Conservation (phyloP, 345 rosid species). For the Camelina neglecta region DNA sequence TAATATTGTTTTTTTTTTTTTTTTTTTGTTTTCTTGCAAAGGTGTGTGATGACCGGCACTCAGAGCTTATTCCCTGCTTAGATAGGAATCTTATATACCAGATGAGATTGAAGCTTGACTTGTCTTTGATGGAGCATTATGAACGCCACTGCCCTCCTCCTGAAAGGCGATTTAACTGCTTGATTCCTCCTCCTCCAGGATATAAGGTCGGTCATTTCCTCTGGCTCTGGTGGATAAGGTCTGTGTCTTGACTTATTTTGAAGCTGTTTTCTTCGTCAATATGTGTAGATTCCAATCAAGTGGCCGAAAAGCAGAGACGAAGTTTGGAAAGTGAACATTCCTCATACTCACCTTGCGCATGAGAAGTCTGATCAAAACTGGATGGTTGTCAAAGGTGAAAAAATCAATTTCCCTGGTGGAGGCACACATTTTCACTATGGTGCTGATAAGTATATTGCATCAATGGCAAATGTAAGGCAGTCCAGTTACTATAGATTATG, state of each 20-base stretch:
- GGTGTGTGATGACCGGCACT: slow-evolving; percentile 96
- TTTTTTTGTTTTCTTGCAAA: slow-evolving; percentile 33
- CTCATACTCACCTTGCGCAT: slow-evolving; percentile 97
- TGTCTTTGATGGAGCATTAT: slow-evolving; percentile 97
- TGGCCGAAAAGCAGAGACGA: slow-evolving; percentile 99
- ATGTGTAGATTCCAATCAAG: slow-evolving; percentile 82
- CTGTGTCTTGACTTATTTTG: neutral
- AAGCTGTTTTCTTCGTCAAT: slow-evolving; percentile 10
- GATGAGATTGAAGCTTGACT: slow-evolving; percentile 86
- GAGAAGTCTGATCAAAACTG: slow-evolving; percentile 99
- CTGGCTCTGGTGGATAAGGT: neutral
- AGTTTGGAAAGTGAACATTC: slow-evolving; percentile 98
- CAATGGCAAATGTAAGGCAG: slow-evolving; percentile 83
- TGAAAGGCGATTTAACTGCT: slow-evolving; percentile 90
- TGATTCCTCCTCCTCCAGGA: slow-evolving; percentile 97
- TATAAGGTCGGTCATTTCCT: slow-evolving; percentile 62
- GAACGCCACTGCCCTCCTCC: slow-evolving; percentile 97
- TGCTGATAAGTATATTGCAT: slow-evolving; percentile 95
- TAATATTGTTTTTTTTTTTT: neutral
- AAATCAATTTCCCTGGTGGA: slow-evolving; percentile 94
- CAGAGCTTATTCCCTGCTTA: slow-evolving; percentile 95
- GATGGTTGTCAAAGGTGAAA: slow-evolving; percentile 98
- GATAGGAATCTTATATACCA: slow-evolving; percentile 91
- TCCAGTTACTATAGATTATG: slow-evolving; percentile 10
- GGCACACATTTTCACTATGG: slow-evolving; percentile 99